Evolutionary conservation across 2,329 filamentous ascomycete genomes (phyloP).

Genomic region (Claviceps sp.): DNA sequence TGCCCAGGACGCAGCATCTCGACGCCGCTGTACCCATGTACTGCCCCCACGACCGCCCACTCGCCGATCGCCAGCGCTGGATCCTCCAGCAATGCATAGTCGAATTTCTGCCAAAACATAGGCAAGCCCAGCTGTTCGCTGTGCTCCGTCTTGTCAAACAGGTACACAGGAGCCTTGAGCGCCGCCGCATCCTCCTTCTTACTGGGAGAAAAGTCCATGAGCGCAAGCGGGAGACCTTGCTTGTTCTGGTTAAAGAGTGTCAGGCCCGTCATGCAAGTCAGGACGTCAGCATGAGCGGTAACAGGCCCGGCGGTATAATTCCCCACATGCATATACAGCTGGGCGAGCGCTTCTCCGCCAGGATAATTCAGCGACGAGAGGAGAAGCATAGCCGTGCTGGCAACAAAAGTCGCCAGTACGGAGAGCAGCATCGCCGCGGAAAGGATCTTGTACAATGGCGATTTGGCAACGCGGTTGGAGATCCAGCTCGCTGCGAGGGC

Average conservation of each 20-base stretch:
- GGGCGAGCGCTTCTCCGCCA: slow-evolving; percentile 63
- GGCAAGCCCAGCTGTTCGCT: slow-evolving; percentile 27
- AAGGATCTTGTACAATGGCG: slow-evolving; percentile 37
- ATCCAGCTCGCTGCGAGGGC: slow-evolving; percentile 61
- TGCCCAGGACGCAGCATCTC: slow-evolving; percentile 40
- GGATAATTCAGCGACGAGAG: slow-evolving; percentile 88
- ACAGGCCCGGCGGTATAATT: slow-evolving; percentile 15
- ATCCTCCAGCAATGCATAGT: slow-evolving; percentile 48
- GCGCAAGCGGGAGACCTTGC: slow-evolving; percentile 22
- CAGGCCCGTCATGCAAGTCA: slow-evolving; percentile 58
- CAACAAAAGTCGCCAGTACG: slow-evolving; percentile 42
- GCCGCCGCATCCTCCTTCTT: background rate
- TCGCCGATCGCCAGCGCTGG: slow-evolving; percentile 30
- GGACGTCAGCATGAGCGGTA: slow-evolving; percentile 48
- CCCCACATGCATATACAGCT: slow-evolving; percentile 28
- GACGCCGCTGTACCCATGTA: slow-evolving; percentile 45
- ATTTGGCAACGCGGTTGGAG: slow-evolving; percentile 52
- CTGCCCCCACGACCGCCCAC: slow-evolving; percentile 44
- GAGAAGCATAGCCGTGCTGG: slow-evolving; percentile 55
- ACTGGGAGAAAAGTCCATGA: slow-evolving; percentile 2
- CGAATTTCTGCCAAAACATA: slow-evolving; percentile 49
- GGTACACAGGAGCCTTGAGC: slow-evolving; percentile 15
- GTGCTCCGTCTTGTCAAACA: slow-evolving; percentile 53
- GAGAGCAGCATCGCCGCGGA: slow-evolving; percentile 45
- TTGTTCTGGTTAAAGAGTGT: slow-evolving; percentile 49